Evolutionary conservation across 2,329 filamentous ascomycete genomes (phyloP), one percentile per base, ranked within the genome.

Genomic region (Gaeumannomyces sp.): DNA sequence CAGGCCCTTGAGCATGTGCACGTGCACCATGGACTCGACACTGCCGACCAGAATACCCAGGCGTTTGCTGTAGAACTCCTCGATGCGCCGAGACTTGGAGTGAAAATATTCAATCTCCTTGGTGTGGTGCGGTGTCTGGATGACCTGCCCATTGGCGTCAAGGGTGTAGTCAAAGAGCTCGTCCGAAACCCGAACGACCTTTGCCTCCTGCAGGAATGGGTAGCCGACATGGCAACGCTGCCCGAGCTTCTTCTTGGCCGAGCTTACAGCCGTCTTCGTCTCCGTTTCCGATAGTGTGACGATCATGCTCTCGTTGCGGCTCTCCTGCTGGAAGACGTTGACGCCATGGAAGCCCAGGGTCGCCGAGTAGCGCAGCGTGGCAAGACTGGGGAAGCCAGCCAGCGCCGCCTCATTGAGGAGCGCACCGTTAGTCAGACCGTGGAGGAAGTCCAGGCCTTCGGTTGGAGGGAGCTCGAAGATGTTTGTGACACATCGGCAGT

Each of bases 281-380:
- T 93, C 92, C 0, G 91, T 86, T 53, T 92, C 89, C 38, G 88
- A 83, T 62, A 99, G 81, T 2, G 92, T 97, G 65, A 98, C 85
- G 29, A 98, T 86, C 87, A 98, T 93, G 76, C 94, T 99, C 76
- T 97, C 93, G 73, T 98, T 98, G 62, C 92, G 89, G 74, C 93
- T 97, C 70, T 98, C 95, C 70, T 94, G 88, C 73, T 97, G 93
- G 80, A 99, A 99, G 45, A 99, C 92, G 68, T 89, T 95, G 67
- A 99, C 91, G 2, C 93, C 93, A 69, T 96, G 91, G 75, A 93
- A 96, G 11, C 89, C 91, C 61, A 98, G 81, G 65, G 87, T 84
- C 2, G 92, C 95, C 66, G 87, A 88, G 75, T 95, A 93, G 0
- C 92, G 90, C 57, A 99, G 79, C 1, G 91, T 95, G 69, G 93